Evolutionary conservation across 2,329 filamentous ascomycete genomes (phyloP).

Genomic region (Trichoderma simmonsii): DNA sequence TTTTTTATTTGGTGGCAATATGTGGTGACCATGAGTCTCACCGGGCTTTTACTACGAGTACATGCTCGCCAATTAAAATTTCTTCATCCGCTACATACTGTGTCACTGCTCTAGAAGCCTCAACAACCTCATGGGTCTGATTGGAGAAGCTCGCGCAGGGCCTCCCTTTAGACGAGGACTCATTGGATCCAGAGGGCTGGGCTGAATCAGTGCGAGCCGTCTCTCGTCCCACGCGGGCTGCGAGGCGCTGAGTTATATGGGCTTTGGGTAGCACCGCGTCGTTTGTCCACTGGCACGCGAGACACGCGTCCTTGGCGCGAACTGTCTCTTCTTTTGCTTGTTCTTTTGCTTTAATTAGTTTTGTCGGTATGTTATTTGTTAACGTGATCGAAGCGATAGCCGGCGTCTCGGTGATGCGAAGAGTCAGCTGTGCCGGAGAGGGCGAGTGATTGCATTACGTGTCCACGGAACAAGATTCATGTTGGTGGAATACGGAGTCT

Average conservation of each 20-base stretch:
- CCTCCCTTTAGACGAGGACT: neutral
- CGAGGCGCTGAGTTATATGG: neutral
- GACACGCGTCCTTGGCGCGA: neutral
- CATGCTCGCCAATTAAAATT: neutral
- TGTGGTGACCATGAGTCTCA: neutral
- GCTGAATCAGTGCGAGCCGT: conserved; percentile 2
- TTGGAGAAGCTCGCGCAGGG: neutral
- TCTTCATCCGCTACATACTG: neutral
- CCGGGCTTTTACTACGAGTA: neutral
- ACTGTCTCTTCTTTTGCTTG: neutral
- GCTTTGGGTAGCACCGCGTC: neutral
- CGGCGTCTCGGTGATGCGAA: neutral
- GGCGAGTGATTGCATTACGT: neutral
- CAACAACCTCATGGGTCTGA: neutral
- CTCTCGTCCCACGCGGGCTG: conserved; percentile 7
- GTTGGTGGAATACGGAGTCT: neutral
- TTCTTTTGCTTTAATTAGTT: neutral
- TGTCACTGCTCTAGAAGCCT: neutral
- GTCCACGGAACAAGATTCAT: neutral
- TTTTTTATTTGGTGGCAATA: neutral
- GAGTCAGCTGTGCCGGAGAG: neutral
- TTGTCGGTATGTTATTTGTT: neutral
- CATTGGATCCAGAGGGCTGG: conserved; percentile 11
- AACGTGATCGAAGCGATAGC: neutral
- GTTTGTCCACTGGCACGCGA: conserved; percentile 6